Percentiles rank a stretch among this genome's conserved stretches.
Evolutionary conservation across 495 filamentous ascomycete species (phyloP).

Genomic region (Trypethelium eluteriae): DNA sequence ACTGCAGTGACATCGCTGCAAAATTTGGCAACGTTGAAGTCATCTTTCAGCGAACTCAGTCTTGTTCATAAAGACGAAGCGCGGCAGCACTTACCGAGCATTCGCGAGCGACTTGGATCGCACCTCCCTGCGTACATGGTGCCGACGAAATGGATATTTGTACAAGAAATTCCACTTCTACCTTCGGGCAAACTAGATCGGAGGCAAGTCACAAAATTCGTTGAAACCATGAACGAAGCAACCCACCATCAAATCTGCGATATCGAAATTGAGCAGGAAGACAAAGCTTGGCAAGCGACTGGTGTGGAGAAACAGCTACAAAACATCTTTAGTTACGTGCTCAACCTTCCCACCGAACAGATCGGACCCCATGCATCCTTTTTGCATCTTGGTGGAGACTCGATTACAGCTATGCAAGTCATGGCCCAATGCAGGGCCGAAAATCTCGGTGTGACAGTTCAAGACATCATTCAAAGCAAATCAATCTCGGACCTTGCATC

Average conservation of each 20-base stretch:
- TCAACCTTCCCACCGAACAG: constrained; percentile 21
- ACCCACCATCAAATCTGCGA: constrained; percentile 20
- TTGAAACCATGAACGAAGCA: constrained; percentile 21
- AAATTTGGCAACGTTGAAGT: background rate
- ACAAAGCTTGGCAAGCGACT: background rate
- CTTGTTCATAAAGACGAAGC: constrained; percentile 15
- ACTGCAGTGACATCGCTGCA: constrained; percentile 22
- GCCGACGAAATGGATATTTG: constrained; percentile 20
- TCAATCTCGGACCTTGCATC: constrained; percentile 22
- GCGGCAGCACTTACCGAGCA: constrained; percentile 14
- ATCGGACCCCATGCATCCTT: constrained; percentile 23
- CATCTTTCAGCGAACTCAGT: background rate
- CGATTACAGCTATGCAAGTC: constrained; percentile 28
- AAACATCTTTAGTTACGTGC: constrained; percentile 21
- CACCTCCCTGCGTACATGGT: constrained; percentile 29
- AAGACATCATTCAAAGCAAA: constrained; percentile 26
- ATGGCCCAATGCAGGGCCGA: constrained; percentile 22
- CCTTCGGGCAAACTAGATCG: constrained; percentile 29
- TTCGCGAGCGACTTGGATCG: constrained; percentile 23
- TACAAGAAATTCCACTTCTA: constrained; percentile 21
- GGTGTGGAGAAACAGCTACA: constrained; percentile 22
- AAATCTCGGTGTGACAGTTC: constrained; percentile 24
- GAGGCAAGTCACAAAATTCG: constrained; percentile 18
- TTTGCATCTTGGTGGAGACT: constrained; percentile 28
- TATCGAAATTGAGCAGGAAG: background rate